Evolutionary conservation across 2,329 filamentous ascomycete genomes (phyloP), one percentile per base, ranked within the genome.

Genomic region (Talaromyces verruculosus): DNA sequence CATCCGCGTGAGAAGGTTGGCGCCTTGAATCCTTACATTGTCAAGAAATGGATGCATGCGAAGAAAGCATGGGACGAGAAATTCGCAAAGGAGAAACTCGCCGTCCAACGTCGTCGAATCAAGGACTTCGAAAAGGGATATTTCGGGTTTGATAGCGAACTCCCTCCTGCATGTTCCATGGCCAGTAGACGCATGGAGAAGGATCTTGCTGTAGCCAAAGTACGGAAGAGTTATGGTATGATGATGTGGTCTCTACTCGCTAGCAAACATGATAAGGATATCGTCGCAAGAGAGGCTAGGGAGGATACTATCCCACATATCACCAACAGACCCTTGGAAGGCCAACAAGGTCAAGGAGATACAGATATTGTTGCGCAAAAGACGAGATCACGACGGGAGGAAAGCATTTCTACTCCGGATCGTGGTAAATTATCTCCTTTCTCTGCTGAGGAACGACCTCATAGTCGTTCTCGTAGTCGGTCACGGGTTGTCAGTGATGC

Each of bases 241-340:
- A 87, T 89, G 2, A 80, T 97, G 69, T 98, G 94, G 94, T 91
- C 88, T 60, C 83, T 89, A 1, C 96, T 93, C 91, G 93, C 92
- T 15, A 93, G 90, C 55, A 96, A 91, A 75, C 92, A 97, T 73
- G 95, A 98, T 74, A 86, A 94, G 76, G 84, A 84, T 68, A 91
- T 90, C 0, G 84, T 96, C 15, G 72, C 75, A 53, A 74, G 71
- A 55, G 76, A 78, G 41, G 59, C 69, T 2, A 68, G 70, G 22
- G 68, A 68, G 1, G 66, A 67, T 10, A 68, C 72, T 51, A 66
- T 65, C 1, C 72, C 71, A 8, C 71, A 65, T 8, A 68, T 72
- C 10, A 71, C 70, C 17, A 70, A 71, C 13, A 67, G 65, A 2
- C 76, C 73, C 30, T 69, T 74, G 13, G 73, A 76, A 51, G 70